A percentile compares a stretch with the other conserved stretches of the same genome.
Conservation (phyloP, 148 eudicot species). For the Rhododendron molle region DNA sequence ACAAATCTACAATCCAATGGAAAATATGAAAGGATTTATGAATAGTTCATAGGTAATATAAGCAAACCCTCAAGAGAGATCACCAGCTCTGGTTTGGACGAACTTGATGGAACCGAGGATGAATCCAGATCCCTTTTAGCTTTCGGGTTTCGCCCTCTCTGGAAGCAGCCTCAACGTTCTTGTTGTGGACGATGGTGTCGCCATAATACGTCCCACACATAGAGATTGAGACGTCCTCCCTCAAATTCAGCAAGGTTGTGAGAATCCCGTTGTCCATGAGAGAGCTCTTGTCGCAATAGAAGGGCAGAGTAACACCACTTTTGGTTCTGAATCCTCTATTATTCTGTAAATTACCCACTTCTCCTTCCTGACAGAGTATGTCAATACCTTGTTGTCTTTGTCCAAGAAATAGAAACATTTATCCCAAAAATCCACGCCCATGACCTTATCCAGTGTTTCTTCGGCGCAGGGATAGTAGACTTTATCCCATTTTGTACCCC, state of each 20-base stretch:
- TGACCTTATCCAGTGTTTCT: neutral
- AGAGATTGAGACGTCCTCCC: constrained; percentile 7
- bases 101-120: constrained; percentile 22
- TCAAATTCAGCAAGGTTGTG: neutral
- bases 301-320: neutral
- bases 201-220: constrained; percentile 10
- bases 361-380: neutral
- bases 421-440: neutral
- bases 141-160: neutral
- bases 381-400: neutral
- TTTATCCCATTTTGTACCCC: constrained; percentile 14
- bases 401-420: constrained; percentile 15
- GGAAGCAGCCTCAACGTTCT: neutral
- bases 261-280: neutral
- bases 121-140: constrained; percentile 24
- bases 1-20: neutral
- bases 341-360: neutral
- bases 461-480: neutral
- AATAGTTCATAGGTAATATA: neutral
- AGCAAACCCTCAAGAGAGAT: neutral
- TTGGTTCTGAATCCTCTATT: neutral
- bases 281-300: neutral
- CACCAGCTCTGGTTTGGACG: constrained; percentile 9
- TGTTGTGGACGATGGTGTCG: neutral
- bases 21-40: neutral